phyloP scores from a whole-genome alignment of 352 stramenopile genomes.

The Pythium dissotocum region DNA sequence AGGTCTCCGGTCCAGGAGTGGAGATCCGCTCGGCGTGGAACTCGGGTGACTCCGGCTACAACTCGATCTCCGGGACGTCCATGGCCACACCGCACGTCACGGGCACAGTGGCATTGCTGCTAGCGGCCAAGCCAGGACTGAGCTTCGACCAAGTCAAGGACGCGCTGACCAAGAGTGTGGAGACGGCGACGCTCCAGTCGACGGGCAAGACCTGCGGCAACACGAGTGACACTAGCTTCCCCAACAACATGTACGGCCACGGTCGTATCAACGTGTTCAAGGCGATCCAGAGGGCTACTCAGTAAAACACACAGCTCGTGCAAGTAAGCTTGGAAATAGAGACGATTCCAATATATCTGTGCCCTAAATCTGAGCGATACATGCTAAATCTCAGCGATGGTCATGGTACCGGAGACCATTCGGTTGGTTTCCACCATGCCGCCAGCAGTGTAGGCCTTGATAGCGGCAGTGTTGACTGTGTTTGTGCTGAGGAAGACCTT shows the following conservation, averaged over 20 bases:
- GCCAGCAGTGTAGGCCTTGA: not conserved
- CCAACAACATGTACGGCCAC: conserved; percentile 29
- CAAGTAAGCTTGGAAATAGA: too few species aligned
- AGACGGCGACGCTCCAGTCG: not conserved
- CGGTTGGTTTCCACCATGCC: not conserved
- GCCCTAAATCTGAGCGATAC: too few species aligned
- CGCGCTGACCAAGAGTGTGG: not conserved
- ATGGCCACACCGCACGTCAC: conserved; percentile 41
- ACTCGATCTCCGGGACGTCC: conserved; percentile 29
- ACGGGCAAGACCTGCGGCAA: not conserved
- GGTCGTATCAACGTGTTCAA: conserved; percentile 24
- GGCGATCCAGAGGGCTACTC: not conserved
- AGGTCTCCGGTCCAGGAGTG: conserved; percentile 24
- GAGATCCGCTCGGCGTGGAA: conserved; percentile 19
- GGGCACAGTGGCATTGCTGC: conserved; percentile 31
- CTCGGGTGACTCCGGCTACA: conserved; percentile 19
- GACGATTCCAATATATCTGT: too few species aligned
- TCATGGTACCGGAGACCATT: not conserved
- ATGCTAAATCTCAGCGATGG: not conserved
- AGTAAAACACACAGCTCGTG: too few species aligned
- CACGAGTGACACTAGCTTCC: not conserved
- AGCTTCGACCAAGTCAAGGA: not conserved
- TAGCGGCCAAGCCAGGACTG: not conserved
- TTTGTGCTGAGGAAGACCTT: not conserved
- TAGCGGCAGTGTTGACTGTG: not conserved